Evolutionary conservation across 352 stramenopile species (phyloP), one percentile per base, ranked within the genome.

Genomic region (Pythium aphanidermatum): DNA sequence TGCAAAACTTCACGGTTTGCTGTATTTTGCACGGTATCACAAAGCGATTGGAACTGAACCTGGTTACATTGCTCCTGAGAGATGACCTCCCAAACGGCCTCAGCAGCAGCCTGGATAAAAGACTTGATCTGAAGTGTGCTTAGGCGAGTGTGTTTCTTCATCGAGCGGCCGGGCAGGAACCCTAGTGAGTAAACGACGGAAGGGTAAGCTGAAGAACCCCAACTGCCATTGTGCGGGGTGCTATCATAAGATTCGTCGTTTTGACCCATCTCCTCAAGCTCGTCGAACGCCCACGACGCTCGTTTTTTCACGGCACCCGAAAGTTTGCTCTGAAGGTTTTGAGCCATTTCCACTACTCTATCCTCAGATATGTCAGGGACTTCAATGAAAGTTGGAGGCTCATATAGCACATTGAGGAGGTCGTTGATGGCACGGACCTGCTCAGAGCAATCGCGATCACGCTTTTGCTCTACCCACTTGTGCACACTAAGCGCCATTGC

Each of bases 401-500:
- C 59, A 46, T 88, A 86, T 17, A 92, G 42, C 14, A 68, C 59
- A 9, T 76, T 55, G 49, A 78, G 76, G 6, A 92, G 47, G 30
- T 92, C 73, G 43, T 92, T 90, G 32, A 93, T 89, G 25, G 63
- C 60, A 23, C 80, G 80, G 35, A 93, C 74, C 46, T 80, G 69
- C n/a, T 64, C 51, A 6, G 60, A 70, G 45, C 81, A 93, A 28
- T 90, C 78, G 2, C 52, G 38, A 31, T 93, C 76, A 30, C 65
- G 68, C 37, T 74, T 70, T 27, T 86, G 67, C 52, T 91, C 76
- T 16, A 91, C 70, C 81, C 81, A 93, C 44, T 86, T 88, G 63
- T 93, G 81, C 29, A 90, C 78, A 30, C 81, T 93, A 74, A 91
- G 88, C 16, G 81, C 81, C 81, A 93, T 93, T 6, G 71, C 71